Evolutionary conservation across 306 rosid species (phyloP), one percentile per base, ranked within the genome.

Genomic region (Fragaria ananassa): DNA sequence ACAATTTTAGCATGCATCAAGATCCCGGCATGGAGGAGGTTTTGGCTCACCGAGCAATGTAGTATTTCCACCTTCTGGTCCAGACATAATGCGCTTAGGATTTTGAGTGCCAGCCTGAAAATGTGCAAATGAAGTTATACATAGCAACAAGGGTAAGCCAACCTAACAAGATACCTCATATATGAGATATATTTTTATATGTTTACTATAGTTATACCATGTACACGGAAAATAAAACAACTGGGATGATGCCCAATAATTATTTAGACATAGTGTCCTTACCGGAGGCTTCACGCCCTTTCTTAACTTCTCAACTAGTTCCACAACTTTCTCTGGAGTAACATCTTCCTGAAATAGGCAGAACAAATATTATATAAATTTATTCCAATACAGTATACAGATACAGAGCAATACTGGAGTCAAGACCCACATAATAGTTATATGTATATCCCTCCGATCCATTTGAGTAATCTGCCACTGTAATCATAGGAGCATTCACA

Each of bases 41-140:
- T 82, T 87, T 3, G 99, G 98, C 60, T 89, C 90, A 37, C 93
- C 13, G 21, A 92, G 83, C 82, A 96, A 85, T 10, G 93, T 88
- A 23, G 96, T 91, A 56, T 96, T 96, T 80, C 99, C 99, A 70
- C 99, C 99, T 89, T 91, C 99, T 49, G 99, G 99, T 81, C 98
- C 99, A 44, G 93, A 2, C 80, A 0, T 89, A n/a, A 83, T 89
- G 37, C 97, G 91, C 12, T 46, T 67, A 6, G 97, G 91, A 75
- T 96, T 96, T 81, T 92, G 99, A 57, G 98, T 96, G 76, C 99
- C 99, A 0, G 21, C 93, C 99, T 96, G 85, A 34, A 80, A 86
- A 70, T 19, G 23, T 1, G 29, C 47, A 1, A 57, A 12, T 31
- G 17, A 63, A 25, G 18, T 63, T 13, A 58, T 37, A 72, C 49